Evolutionary conservation across 176 grass and related monocot species (phyloP).

Genomic region (Lolium rigidum): DNA sequence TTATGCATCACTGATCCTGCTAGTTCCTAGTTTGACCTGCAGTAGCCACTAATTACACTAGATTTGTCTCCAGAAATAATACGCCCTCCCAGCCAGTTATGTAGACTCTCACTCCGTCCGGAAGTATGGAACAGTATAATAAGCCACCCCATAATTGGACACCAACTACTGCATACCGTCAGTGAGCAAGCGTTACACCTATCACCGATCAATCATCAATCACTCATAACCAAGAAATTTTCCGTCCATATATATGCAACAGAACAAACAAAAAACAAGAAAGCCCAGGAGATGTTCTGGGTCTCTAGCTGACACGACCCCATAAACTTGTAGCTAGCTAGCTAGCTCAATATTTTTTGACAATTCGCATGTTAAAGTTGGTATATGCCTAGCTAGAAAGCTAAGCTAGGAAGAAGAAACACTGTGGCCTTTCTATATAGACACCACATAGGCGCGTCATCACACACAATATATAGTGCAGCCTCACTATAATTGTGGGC

Average conservation of each 20-base stretch:
- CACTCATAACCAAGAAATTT: background rate
- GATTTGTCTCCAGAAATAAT: no score
- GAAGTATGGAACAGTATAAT: background rate
- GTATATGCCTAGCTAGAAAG: background rate
- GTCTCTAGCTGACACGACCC: background rate
- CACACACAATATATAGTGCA: background rate
- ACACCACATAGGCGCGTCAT: background rate
- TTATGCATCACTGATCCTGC: no score
- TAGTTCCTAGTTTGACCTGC: no score
- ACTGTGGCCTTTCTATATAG: background rate
- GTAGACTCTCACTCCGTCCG: no score
- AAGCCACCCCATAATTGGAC: background rate
- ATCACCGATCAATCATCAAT: background rate
- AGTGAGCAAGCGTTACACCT: background rate
- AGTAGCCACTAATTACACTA: no score
- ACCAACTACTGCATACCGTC: background rate
- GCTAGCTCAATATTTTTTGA: background rate
- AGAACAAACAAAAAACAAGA: background rate
- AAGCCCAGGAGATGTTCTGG: background rate
- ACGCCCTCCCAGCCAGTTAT: no score
- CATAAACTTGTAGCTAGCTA: background rate
- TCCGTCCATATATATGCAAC: background rate
- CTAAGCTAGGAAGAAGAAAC: background rate
- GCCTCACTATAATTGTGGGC: conserved; percentile 9
- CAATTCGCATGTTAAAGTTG: background rate